Evolutionary conservation across 768 basidiomycete species (phyloP), one percentile per base, ranked within the genome.

Genomic region (Trametes meyenii): DNA sequence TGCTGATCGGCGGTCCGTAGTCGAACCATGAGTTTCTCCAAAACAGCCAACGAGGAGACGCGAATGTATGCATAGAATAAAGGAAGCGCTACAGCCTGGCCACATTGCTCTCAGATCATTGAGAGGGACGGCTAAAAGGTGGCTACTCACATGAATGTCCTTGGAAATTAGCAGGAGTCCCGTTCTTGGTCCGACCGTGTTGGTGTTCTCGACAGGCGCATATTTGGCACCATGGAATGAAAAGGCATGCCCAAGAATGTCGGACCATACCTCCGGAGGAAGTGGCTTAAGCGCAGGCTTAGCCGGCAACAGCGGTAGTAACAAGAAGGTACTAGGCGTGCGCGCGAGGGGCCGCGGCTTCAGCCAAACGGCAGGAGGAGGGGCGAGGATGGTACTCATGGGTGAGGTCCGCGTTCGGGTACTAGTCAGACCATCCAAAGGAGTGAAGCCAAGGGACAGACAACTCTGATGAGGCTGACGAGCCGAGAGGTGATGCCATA

Each of bases 221-320:
- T 3, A 29, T 16, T 50, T 54, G 19, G 55, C 36, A 6, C 62
- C 58, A 50, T 64, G 68, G 49, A 66, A 59, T 1, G 64, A 54
- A 42, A 76, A 65, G 14, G 74, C 74, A 33, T 75, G 71, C 33
- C 74, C 70, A 53, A 92, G 79, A 51, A 93, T 84, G 39, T 79
- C 79, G 6, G 79, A 75, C 91, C 91, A 92, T 62, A 92, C 70
- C 75, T 92, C 91, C 3, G 76, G 73, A 1, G 91, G 91, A 17
- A 93, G 77, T 29, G 83, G 75, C 62, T 81, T 83, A 50, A 80
- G 63, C 17, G 79, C 79, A 24, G 78, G 80, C 43, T 74, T 79
- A 5, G 78, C 71, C 13, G 88, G 89, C 13, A 92, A 79, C 17
- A 93, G 79, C 16, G 90, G 90, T 0, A 92, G 73, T 13, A 93